Conservation (phyloP, 768 basidiomycete genomes). For the Psilocybe tampanensis region DNA sequence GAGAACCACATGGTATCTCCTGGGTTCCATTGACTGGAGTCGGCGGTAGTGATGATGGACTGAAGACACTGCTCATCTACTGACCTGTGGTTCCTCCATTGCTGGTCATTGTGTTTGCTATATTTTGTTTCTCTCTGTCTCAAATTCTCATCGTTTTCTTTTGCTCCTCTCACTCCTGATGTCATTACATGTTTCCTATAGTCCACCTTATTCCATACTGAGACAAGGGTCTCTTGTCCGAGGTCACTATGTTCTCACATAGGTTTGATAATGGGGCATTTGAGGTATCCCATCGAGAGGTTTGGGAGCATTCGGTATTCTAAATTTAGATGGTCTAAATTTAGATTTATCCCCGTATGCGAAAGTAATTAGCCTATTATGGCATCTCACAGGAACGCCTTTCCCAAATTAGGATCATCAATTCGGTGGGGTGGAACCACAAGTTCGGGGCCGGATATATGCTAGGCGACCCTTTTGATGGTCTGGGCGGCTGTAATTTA, state of each 20-base stretch:
- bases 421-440: no score
- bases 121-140: slow-evolving; percentile 23
- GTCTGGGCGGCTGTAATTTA: no score
- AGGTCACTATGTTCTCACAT: neutral
- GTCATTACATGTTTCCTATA: neutral
- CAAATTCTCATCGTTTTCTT: no score
- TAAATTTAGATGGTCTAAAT: no score
- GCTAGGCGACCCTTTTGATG: no score
- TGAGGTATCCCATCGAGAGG: neutral
- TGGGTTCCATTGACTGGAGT: slow-evolving; percentile 4
- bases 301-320: no score
- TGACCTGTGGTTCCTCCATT: neutral
- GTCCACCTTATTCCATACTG: slow-evolving; percentile 9
- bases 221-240: neutral
- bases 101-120: neutral
- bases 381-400: no score
- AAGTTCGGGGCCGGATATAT: no score
- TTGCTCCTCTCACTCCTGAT: neutral
- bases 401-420: no score
- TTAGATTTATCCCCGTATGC: no score
- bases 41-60: neutral
- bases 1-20: neutral
- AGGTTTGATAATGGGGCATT: neutral
- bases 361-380: no score
- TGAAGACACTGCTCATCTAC: neutral